Evolutionary conservation across 257 asterid species (phyloP).

Genomic region (Fraxinus anomala): DNA sequence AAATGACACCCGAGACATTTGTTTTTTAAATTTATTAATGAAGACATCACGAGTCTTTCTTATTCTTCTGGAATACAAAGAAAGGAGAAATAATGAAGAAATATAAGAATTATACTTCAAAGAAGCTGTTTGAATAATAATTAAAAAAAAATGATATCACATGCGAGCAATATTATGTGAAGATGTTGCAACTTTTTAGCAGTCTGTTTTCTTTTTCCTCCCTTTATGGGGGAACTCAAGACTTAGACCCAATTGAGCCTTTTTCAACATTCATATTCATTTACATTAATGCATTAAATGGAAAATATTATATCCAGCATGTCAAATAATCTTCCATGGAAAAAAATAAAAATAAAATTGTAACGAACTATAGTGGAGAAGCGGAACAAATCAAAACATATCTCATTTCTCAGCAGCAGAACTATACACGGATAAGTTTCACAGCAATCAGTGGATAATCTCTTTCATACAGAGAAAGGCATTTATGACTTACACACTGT

Average conservation of each 20-base stretch:
- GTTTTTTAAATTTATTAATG: not conserved
- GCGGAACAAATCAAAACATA: not conserved
- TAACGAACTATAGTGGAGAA: not conserved
- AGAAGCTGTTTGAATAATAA: not conserved
- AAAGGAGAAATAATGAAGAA: not conserved
- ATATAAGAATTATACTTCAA: not conserved
- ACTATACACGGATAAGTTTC: not conserved
- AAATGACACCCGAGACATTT: constrained; percentile 4
- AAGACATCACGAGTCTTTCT: not conserved
- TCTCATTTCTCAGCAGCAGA: constrained; percentile 10
- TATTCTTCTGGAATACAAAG: not conserved
- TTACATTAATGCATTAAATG: not conserved
- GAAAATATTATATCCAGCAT: not conserved
- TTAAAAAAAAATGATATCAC: not conserved
- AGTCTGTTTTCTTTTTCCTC: not conserved
- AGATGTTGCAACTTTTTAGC: not conserved
- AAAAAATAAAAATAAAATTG: not conserved
- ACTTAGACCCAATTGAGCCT: not conserved
- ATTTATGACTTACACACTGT: not conserved
- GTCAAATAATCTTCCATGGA: not conserved
- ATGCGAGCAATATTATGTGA: constrained; percentile 6
- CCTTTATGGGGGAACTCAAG: not conserved
- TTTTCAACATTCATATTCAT: not conserved
- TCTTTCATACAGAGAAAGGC: not conserved
- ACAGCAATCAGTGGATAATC: constrained; percentile 1